Evolutionary conservation across 306 rosid genomes (phyloP).

Genomic region (Pterocarpus macrocarpus): DNA sequence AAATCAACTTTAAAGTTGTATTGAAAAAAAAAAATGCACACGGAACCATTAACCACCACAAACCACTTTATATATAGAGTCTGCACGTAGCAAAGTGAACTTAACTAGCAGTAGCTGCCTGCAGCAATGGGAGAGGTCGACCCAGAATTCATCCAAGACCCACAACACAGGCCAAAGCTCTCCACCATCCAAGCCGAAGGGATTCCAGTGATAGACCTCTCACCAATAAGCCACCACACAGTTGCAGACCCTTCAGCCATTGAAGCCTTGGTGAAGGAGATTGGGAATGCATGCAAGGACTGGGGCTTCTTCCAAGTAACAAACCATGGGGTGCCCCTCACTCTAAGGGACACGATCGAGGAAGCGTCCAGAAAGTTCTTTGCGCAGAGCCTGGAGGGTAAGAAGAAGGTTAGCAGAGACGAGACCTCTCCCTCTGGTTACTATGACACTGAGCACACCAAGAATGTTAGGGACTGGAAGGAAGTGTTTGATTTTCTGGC

Average conservation of each 20-base stretch:
- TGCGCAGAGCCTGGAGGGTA: conserved; percentile 64
- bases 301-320: conserved; percentile 59
- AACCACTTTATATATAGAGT: too few relatives aligned
- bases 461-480: conserved; percentile 88
- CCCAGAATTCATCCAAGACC: conserved; percentile 64
- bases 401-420: conserved; percentile 56
- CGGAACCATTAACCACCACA: too few relatives aligned
- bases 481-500: conserved; percentile 66
- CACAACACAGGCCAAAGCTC: conserved; percentile 62
- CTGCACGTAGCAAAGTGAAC: too few relatives aligned
- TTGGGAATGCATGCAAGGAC: conserved; percentile 46
- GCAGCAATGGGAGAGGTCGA: conserved; percentile 66
- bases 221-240: conserved; percentile 37
- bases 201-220: conserved; percentile 70
- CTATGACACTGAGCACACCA: conserved; percentile 70
- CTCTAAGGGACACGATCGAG: conserved; percentile 45
- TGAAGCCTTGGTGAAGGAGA: conserved; percentile 22
- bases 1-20: too few relatives aligned
- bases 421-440: conserved; percentile 57
- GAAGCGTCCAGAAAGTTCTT: conserved; percentile 58
- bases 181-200: conserved; percentile 41
- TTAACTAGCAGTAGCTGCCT: too few relatives aligned
- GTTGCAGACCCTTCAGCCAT: conserved; percentile 8
- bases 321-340: conserved; percentile 67
- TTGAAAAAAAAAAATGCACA: too few relatives aligned